Base-by-base conservation (phyloP, 805 yeast species). In the Starmerella tilneyi region DNA sequence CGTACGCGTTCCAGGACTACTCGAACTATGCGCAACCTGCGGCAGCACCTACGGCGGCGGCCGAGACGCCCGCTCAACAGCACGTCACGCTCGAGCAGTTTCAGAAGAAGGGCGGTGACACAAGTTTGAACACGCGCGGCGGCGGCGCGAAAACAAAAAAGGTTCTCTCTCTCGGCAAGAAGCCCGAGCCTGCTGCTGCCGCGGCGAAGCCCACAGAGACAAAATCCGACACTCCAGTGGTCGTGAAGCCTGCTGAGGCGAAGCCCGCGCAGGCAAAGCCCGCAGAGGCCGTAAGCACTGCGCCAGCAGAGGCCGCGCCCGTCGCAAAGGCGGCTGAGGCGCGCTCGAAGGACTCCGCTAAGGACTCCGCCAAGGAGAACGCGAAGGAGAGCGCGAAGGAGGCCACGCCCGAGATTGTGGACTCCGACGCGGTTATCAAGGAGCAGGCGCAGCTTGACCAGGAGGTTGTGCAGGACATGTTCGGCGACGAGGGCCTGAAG, bases 401-500 rank as follows among this genome's bases (percentile, higher is more conserved):
- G n/a, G n/a, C n/a, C n/a, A 42, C 28, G 11, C 30, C 49, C 9
- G 46, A 40, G 19, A 45, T 47, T 12, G 48, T 48, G n/a, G 54
- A 46, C 17, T 45, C 58, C 20, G 59, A 55, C 22, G 58, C 59
- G 9, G 54, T 56, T 9, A 41, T 46, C 9, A 52, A 51, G 43
- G 58, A 55, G 48, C 59, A 57, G 47, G 60, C 50, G 41, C 34
- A 54, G 51, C 55, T 59, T 36, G 63, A 89, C 63, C 83, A 83
- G 59, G 92, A 81, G 56, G 76, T 88, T 53, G 85, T 92, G 53
- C 79, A 76, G 47, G 98, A 94, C 59, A 68, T 92, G 83, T 92
- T 84, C 61, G 96, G 96, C 53, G 56, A 44, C 32, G 56, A 51
- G 41, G 59, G 51, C 21, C 43, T 59, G 44, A 92, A 92, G 66